Evolutionary conservation across 495 filamentous ascomycete genomes (phyloP).

Genomic region (Aspergillus olivimuriae): DNA sequence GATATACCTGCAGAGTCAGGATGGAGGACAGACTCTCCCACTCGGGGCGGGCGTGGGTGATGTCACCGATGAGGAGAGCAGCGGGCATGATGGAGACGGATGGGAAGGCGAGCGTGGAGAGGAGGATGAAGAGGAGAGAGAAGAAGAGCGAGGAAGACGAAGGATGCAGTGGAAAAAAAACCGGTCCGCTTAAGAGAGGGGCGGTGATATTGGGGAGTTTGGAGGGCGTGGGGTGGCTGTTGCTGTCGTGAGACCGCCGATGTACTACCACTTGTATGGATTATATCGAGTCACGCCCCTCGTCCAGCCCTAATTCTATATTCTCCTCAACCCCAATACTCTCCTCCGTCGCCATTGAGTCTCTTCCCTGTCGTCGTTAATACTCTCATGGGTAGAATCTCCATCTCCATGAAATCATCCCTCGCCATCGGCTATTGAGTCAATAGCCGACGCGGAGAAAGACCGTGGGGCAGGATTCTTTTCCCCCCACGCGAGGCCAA

Average conservation of each 20-base stretch:
- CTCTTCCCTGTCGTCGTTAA: too few species aligned
- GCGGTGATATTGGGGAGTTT: too few species aligned
- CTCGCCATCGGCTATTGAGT: constrained; percentile 28
- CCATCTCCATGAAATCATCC: not conserved
- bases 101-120: constrained; percentile 3
- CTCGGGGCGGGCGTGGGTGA: constrained; percentile 48
- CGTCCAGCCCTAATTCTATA: too few species aligned
- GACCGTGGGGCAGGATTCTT: too few species aligned
- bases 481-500: too few species aligned
- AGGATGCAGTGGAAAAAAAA: not conserved
- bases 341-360: too few species aligned
- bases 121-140: constrained; percentile 2
- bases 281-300: not conserved
- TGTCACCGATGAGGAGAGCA: constrained; percentile 51
- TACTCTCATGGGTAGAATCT: too few species aligned
- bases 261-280: not conserved
- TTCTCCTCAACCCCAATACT: too few species aligned
- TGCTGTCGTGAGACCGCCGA: too few species aligned
- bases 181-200: not conserved
- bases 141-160: not conserved
- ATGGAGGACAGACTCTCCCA: constrained; percentile 49
- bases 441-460: constrained; percentile 33
- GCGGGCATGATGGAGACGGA: constrained; percentile 21
- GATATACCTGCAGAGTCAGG: constrained; percentile 46
- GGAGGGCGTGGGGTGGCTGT: too few species aligned